These are phyloP conservation scores for Jasminum sambac DNA, from an alignment of 257 asterid species.

Conservation along the genomic window DNA sequence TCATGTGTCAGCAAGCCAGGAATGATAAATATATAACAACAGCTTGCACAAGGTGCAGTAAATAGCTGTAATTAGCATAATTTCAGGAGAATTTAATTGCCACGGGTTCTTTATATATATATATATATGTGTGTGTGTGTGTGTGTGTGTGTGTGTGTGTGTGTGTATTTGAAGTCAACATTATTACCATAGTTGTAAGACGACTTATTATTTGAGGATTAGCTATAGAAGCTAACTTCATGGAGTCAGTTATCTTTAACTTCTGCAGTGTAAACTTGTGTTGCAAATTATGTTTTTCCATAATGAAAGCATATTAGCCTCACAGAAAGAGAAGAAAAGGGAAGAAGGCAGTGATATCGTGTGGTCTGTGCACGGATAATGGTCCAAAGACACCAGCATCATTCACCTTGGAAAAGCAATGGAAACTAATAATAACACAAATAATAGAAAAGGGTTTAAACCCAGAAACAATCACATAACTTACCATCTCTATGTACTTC, in stretches of 20 bases:
- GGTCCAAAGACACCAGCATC: slow-evolving; percentile 4
- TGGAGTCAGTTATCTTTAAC: not conserved
- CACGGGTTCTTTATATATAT: too few species aligned
- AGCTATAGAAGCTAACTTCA: not conserved
- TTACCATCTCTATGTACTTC: slow-evolving; percentile 77
- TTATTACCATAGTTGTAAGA: not conserved
- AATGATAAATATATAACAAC: too few species aligned
- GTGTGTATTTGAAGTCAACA: not conserved
- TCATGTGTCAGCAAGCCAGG: too few species aligned
- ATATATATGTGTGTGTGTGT: too few species aligned
- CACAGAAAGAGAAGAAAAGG: not conserved
- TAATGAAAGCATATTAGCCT: not conserved
- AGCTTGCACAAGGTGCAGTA: not conserved
- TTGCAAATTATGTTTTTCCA: not conserved
- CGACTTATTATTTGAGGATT: not conserved
- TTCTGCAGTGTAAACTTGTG: too few species aligned
- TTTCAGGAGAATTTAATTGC: not conserved
- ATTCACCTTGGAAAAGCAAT: not conserved
- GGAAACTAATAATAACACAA: slow-evolving; percentile 4
- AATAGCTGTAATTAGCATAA: not conserved
- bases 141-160: too few species aligned
- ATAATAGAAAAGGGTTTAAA: not conserved
- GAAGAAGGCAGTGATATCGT: not conserved
- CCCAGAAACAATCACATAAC: slow-evolving; percentile 18
- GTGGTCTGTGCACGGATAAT: not conserved